Evolutionary conservation across 2,329 filamentous ascomycete species (phyloP).

Genomic region (Colletotrichum lini): DNA sequence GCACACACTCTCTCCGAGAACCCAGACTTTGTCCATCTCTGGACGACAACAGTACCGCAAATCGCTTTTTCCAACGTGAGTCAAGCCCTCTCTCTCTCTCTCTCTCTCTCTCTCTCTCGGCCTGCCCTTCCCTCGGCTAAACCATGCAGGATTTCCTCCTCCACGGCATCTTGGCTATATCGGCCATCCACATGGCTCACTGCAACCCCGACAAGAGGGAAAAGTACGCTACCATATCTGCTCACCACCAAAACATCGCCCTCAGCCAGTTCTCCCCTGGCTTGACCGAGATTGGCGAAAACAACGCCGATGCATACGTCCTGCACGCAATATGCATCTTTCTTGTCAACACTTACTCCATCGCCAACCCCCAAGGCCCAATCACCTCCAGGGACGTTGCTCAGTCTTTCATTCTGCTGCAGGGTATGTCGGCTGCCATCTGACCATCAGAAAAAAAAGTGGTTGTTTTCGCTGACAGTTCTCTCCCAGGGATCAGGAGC

Average conservation of each 20-base stretch:
- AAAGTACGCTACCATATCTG: conserved; percentile 41
- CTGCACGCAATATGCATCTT: conserved; percentile 44
- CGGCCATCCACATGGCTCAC: conserved; percentile 42
- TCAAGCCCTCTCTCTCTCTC: no score
- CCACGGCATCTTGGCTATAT: conserved; percentile 43
- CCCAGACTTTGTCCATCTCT: conserved; percentile 33
- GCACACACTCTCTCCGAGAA: conserved; percentile 33
- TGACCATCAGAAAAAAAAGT: no score
- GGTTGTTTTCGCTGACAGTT: neutral
- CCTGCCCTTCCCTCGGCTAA: neutral
- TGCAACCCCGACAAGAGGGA: conserved; percentile 36
- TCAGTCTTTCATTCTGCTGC: conserved; percentile 43
- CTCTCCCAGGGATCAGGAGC: conserved; percentile 35
- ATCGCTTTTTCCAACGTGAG: conserved; percentile 33
- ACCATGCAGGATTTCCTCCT: conserved; percentile 42
- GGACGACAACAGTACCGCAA: conserved; percentile 35
- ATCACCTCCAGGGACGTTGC: conserved; percentile 40
- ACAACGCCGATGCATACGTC: conserved; percentile 44
- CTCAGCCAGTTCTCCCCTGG: conserved; percentile 40
- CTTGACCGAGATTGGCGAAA: conserved; percentile 41
- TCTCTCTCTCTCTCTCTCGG: no score
- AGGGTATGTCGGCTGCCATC: conserved; percentile 26
- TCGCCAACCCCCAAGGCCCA: conserved; percentile 31
- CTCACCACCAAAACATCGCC: conserved; percentile 43
- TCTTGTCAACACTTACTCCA: conserved; percentile 43